phyloP scores from a whole-genome alignment of 202 grass and related monocot species.

The Panicum virgatum region DNA sequence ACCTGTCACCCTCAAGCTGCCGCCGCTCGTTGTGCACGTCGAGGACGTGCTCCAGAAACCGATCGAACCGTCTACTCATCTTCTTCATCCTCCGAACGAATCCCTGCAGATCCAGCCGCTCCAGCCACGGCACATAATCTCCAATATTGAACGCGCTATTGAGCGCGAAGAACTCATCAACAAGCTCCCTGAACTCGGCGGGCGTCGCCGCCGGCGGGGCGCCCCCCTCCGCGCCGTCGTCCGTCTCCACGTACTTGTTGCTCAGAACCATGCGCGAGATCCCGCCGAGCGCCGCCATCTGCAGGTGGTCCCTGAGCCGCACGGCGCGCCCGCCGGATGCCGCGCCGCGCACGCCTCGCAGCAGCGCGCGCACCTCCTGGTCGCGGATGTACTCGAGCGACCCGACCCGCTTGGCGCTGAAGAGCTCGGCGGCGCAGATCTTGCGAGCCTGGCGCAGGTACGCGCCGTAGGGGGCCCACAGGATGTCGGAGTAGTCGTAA shows the following conservation, averaged over 20 bases:
- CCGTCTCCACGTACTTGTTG: slow-evolving; percentile 58
- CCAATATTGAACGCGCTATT: slow-evolving; percentile 84
- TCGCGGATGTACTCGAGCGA: slow-evolving; percentile 72
- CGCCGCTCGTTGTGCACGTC: slow-evolving; percentile 69
- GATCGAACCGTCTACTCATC: slow-evolving; percentile 59
- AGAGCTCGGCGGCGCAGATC: slow-evolving; percentile 81
- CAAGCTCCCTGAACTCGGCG: slow-evolving; percentile 76
- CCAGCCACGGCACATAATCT: slow-evolving; percentile 75
- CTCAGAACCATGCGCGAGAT: slow-evolving; percentile 83
- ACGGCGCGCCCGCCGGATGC: slow-evolving; percentile 37
- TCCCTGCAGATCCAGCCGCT: slow-evolving; percentile 60
- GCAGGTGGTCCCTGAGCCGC: slow-evolving; percentile 61
- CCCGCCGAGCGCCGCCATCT: slow-evolving; percentile 65
- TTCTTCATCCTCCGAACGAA: slow-evolving; percentile 88
- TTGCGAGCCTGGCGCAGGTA: slow-evolving; percentile 82
- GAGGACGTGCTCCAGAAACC: slow-evolving; percentile 74
- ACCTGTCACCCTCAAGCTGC: slow-evolving; percentile 42
- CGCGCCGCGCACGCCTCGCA: slow-evolving; percentile 34
- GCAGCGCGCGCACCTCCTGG: slow-evolving; percentile 59
- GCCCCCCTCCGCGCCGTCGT: neutral
- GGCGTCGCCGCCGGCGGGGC: slow-evolving; percentile 32
- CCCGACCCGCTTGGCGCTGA: slow-evolving; percentile 73
- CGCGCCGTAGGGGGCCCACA: slow-evolving; percentile 73
- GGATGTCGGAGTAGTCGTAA: slow-evolving; percentile 85
- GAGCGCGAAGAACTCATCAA: slow-evolving; percentile 75